Base-by-base conservation (phyloP, 805 yeast species). In the Kuraishia ogatae region DNA sequence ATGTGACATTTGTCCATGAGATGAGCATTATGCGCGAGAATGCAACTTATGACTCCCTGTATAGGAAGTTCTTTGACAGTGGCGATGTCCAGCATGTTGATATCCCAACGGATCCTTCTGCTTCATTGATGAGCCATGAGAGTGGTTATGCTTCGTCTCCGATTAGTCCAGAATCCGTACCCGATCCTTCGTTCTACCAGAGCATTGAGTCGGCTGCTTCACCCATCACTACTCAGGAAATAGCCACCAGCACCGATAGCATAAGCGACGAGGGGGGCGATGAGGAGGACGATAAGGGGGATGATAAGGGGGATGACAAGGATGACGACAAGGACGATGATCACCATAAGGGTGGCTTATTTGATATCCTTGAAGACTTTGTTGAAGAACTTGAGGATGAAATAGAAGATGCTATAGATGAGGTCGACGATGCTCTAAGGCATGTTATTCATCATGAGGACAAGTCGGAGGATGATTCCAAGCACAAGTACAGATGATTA, bases 11-110 rank as follows among this genome's bases (percentile, higher is more conserved):
- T 58, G 67, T 69, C 6, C 70, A 76, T 17, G 79, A 73, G 15
- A 64, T 67, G 1, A 78, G 76, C 47, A 61, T 76, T 7, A 70
- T 82, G 48, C 61, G 72, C 11, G 71, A 72, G 52, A 65, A 71
- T 39, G 76, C 88, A 0, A 78, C 86, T 0, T 83, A 82, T 61
- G 87, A 83, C 61, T 46, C 58, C 15, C 54, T 75, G 17, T 74
- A 66, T 61, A 65, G 70, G 52, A 43, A 51, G 22, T 24, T 22
- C 39, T 17, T 21, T 7, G 28, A 29, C 4, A 11, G n/a, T 17
- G 43, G 43, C 13, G 24, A n/a, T 8, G 43, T 21, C 17, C 39
- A 54, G 49, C 56, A 11, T 29, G 26, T n/a, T 17, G 53, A 23
- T 47, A 54, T 11, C 54, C 52, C 19, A 56, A 35, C 43, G 43